A percentile compares a stretch with the other conserved stretches of the same genome.
phyloP scores from a whole-genome alignment of 2,329 filamentous ascomycete genomes.

The Lachnellula hyalina region DNA sequence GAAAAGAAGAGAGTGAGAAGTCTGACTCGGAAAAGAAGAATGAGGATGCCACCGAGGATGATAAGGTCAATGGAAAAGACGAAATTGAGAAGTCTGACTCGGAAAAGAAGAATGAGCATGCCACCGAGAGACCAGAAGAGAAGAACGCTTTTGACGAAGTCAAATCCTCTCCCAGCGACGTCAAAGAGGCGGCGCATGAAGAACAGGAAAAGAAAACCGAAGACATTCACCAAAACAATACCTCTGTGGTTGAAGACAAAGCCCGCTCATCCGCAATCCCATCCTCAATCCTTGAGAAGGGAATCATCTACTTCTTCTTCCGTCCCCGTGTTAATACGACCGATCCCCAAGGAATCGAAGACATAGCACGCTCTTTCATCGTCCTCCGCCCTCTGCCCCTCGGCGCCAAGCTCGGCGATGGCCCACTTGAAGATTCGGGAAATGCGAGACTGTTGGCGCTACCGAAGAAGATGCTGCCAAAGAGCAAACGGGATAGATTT shows the following conservation, averaged over 20 bases:
- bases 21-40: conserved; percentile 9
- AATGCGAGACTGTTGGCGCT: conserved; percentile 70
- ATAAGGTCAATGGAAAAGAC: conserved; percentile 1
- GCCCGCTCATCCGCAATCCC: conserved; percentile 34
- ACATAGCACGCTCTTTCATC: conserved; percentile 75
- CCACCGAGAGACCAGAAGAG: conserved; percentile 11
- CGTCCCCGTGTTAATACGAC: conserved; percentile 70
- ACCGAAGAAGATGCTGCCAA: conserved; percentile 79
- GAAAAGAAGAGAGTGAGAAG: neutral
- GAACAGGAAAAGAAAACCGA: conserved; percentile 24
- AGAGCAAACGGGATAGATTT: conserved; percentile 62
- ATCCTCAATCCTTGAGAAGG: conserved; percentile 71
- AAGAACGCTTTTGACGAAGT: conserved; percentile 30
- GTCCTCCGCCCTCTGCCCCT: conserved; percentile 67
- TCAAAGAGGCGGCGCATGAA: conserved; percentile 22
- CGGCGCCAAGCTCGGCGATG: conserved; percentile 60
- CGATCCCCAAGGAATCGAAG: conserved; percentile 61
- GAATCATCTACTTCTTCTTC: conserved; percentile 87
- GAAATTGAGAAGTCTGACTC: conserved; percentile 5
- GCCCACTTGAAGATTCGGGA: conserved; percentile 42
- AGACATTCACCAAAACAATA: conserved; percentile 25
- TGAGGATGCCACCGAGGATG: conserved; percentile 2
- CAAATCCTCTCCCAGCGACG: conserved; percentile 24
- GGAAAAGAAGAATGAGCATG: conserved; percentile 2
- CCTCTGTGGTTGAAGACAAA: conserved; percentile 28